phyloP scores from a whole-genome alignment of 345 rosid species.

The Pugionium dolabratum region DNA sequence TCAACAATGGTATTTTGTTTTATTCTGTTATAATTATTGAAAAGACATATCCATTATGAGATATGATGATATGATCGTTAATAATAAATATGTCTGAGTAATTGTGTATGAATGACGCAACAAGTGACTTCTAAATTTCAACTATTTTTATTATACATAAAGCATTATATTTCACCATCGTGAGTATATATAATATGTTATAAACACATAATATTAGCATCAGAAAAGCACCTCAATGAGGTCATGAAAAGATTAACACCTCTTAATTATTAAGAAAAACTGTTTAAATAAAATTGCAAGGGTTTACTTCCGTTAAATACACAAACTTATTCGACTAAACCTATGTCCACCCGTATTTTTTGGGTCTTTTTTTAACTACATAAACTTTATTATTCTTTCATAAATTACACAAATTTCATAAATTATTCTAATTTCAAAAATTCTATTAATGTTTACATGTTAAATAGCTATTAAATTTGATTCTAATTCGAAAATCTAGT shows the following conservation, averaged over 20 bases:
- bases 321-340: too few species aligned
- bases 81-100: slow-evolving; percentile 33
- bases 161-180: slow-evolving; percentile 19
- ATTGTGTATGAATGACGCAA: slow-evolving; percentile 22
- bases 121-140: slow-evolving; percentile 16
- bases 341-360: too few species aligned
- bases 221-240: slow-evolving; percentile 33
- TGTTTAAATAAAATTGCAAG: too few species aligned
- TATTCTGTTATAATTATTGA: slow-evolving; percentile 27
- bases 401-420: too few species aligned
- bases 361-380: too few species aligned
- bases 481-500: too few species aligned
- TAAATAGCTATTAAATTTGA: too few species aligned
- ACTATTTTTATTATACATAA: slow-evolving; percentile 8
- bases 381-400: too few species aligned
- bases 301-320: too few species aligned
- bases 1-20: slow-evolving; percentile 34
- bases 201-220: slow-evolving; percentile 24
- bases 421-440: too few species aligned
- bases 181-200: neutral
- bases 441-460: too few species aligned
- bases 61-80: slow-evolving; percentile 42
- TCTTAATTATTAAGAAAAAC: neutral
- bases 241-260: slow-evolving; percentile 23
- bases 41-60: slow-evolving; percentile 55